These are phyloP conservation scores for Monosporozyma aerobia DNA, from an alignment of 805 yeast species.

Conservation along the genomic window DNA sequence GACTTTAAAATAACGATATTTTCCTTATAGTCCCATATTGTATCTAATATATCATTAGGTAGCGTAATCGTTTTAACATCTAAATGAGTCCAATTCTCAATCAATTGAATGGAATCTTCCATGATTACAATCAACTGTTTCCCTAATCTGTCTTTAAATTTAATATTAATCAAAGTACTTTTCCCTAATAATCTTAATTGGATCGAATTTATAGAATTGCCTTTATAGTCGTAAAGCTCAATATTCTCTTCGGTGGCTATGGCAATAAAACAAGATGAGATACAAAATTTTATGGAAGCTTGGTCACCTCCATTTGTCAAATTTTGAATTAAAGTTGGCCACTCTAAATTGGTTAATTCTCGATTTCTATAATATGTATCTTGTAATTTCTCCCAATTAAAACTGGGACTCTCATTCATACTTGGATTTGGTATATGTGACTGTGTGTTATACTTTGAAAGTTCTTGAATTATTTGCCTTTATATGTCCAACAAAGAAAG, in stretches of 20 bases:
- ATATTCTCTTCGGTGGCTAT: conserved; percentile 27
- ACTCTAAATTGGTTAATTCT: conserved; percentile 16
- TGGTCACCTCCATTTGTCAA: neutral
- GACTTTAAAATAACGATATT: conserved; percentile 13
- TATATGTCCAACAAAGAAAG: neutral
- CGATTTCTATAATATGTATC: conserved; percentile 58
- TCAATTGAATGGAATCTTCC: conserved; percentile 9
- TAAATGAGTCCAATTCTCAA: conserved; percentile 17
- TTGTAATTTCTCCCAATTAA: conserved; percentile 71
- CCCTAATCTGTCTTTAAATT: conserved; percentile 13
- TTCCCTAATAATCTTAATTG: conserved; percentile 7
- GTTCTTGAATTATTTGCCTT: neutral
- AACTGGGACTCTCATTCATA: conserved; percentile 30
- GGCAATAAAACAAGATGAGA: conserved; percentile 36
- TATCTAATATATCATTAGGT: conserved; percentile 12
- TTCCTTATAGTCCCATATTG: conserved; percentile 25
- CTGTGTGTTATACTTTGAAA: neutral
- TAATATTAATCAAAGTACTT: conserved; percentile 12
- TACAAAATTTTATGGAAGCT: conserved; percentile 21
- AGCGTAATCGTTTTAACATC: conserved; percentile 8
- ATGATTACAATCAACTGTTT: conserved; percentile 13
- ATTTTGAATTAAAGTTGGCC: conserved; percentile 10
- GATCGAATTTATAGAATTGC: conserved; percentile 7
- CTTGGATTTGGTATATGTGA: too few species aligned
- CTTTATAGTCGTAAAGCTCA: conserved; percentile 34